These are phyloP conservation scores for Apiospora marii DNA, from an alignment of 2,329 filamentous ascomycete species.

Conservation along the genomic window DNA sequence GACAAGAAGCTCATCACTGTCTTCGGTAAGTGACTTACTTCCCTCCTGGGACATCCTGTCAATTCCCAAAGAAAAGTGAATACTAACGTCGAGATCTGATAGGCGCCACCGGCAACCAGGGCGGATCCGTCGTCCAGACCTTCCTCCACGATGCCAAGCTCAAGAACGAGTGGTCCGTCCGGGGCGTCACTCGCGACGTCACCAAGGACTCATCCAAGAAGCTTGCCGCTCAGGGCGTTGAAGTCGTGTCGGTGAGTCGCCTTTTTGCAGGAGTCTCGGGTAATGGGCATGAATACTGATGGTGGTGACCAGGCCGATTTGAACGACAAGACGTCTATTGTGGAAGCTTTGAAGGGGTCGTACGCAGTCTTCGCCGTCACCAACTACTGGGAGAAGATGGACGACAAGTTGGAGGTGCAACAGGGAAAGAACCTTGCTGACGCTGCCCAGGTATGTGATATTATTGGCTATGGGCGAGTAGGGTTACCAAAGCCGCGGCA, in stretches of 20 bases:
- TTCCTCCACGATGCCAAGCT: slow-evolving; percentile 50
- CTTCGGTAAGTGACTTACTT: slow-evolving; percentile 45
- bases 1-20: slow-evolving; percentile 58
- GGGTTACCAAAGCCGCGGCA: not conserved
- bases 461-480: not conserved
- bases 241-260: slow-evolving; percentile 54
- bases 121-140: slow-evolving; percentile 59
- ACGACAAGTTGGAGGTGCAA: slow-evolving; percentile 50
- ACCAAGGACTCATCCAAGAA: slow-evolving; percentile 52
- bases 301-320: slow-evolving; percentile 52
- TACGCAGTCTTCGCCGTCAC: slow-evolving; percentile 61
- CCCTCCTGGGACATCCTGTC: too few species aligned
- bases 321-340: slow-evolving; percentile 53
- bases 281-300: not conserved
- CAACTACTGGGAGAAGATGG: slow-evolving; percentile 57
- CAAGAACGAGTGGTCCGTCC: slow-evolving; percentile 57
- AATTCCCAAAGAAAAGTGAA: too few species aligned
- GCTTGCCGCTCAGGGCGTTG: slow-evolving; percentile 54
- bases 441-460: slow-evolving; percentile 48
- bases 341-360: slow-evolving; percentile 53
- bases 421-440: slow-evolving; percentile 58
- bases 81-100: too few species aligned
- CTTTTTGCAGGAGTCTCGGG: not conserved
- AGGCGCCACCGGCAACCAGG: slow-evolving; percentile 66
- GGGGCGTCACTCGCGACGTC: slow-evolving; percentile 62